These are phyloP conservation scores for Hylodesmum podocarpum DNA, from an alignment of 306 rosid species.

Conservation along the genomic window DNA sequence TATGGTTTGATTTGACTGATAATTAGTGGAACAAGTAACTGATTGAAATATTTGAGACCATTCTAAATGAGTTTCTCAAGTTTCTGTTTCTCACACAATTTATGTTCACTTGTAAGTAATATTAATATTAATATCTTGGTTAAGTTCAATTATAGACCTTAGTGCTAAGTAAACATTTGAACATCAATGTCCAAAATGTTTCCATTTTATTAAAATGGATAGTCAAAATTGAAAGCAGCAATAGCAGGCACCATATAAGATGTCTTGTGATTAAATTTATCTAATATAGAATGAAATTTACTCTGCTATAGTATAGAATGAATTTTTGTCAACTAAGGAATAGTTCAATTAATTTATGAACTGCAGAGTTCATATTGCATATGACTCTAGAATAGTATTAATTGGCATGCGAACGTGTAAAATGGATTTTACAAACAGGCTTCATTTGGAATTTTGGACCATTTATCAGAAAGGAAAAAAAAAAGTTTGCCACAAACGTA, in stretches of 20 bases:
- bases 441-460: conserved; percentile 14
- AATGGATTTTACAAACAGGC: conserved; percentile 2
- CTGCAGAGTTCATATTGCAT: background rate
- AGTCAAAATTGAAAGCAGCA: background rate
- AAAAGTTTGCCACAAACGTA: background rate
- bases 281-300: background rate
- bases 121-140: background rate
- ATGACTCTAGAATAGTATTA: background rate
- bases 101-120: conserved; percentile 24
- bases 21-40: conserved; percentile 28
- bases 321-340: background rate
- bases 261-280: background rate
- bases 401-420: conserved; percentile 19
- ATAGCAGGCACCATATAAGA: background rate
- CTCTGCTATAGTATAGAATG: background rate
- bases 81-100: conserved; percentile 3
- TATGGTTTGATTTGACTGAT: conserved; percentile 87
- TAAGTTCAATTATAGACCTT: background rate
- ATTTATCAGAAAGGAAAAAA: conserved; percentile 25
- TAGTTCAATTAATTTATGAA: background rate
- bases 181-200: background rate
- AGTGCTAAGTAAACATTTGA: background rate
- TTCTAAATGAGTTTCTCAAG: background rate
- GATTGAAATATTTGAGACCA: background rate
- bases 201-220: background rate